A percentile compares a stretch with the other conserved stretches of the same genome.
Conservation (phyloP, 768 basidiomycete genomes). For the Scleroderma citrinum region DNA sequence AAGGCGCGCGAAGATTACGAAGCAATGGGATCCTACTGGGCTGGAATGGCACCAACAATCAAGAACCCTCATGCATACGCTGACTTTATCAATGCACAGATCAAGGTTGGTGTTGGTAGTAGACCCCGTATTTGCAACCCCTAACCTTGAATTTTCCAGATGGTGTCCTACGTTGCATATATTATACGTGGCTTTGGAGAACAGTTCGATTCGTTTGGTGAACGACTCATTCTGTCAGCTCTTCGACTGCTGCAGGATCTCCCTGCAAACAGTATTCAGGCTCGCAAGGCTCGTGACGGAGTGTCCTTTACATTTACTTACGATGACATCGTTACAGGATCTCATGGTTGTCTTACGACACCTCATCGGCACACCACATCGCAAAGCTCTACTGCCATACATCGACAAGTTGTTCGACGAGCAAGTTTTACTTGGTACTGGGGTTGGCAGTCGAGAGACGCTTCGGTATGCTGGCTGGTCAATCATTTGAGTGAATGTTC, state of each 20-base stretch:
- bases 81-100: slow-evolving; percentile 84
- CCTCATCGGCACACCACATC: slow-evolving; percentile 71
- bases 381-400: slow-evolving; percentile 71
- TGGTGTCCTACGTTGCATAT: slow-evolving; percentile 89
- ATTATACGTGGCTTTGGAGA: slow-evolving; percentile 66
- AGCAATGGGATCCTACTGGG: slow-evolving; percentile 76
- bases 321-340: slow-evolving; percentile 47
- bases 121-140: background rate
- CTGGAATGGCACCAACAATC: slow-evolving; percentile 74
- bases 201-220: slow-evolving; percentile 68
- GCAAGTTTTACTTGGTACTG: slow-evolving; percentile 78
- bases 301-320: background rate
- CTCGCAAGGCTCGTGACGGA: slow-evolving; percentile 59
- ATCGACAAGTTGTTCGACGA: slow-evolving; percentile 91
- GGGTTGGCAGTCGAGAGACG: slow-evolving; percentile 79
- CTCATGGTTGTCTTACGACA: slow-evolving; percentile 90
- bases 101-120: slow-evolving; percentile 54
- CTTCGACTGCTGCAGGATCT: slow-evolving; percentile 92
- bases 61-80: slow-evolving; percentile 67
- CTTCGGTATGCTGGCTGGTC: slow-evolving; percentile 49
- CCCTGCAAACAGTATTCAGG: slow-evolving; percentile 74
- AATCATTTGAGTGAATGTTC: background rate
- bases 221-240: slow-evolving; percentile 72
- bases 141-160: slow-evolving; percentile 38
- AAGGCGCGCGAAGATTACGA: slow-evolving; percentile 72